phyloP scores from a whole-genome alignment of 2,329 filamentous ascomycete genomes.

The Chaetomium globosum region DNA sequence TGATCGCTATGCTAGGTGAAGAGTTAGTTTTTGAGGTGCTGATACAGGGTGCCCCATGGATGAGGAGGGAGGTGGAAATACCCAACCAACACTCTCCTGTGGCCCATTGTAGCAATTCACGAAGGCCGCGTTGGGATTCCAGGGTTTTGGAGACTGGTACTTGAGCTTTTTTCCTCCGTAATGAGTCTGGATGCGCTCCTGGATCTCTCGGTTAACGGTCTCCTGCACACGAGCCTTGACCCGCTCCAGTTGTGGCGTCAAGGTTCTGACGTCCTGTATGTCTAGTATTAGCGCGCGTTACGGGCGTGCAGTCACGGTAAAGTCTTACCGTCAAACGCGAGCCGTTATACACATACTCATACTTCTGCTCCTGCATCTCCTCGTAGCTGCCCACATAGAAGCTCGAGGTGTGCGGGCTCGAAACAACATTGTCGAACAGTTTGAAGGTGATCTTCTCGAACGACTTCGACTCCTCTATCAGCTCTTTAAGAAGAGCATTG shows the following conservation, averaged over 20 bases:
- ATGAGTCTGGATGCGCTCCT: conserved; percentile 65
- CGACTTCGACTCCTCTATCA: conserved; percentile 71
- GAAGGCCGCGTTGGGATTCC: conserved; percentile 87
- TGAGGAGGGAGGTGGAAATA: conserved; percentile 14
- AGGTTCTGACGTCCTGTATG: conserved; percentile 69
- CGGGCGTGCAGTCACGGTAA: conserved; percentile 13
- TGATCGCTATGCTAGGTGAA: conserved; percentile 72
- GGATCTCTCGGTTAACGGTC: conserved; percentile 78
- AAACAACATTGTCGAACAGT: conserved; percentile 83
- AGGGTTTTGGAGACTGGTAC: conserved; percentile 72
- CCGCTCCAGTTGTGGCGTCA: conserved; percentile 72
- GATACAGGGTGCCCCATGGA: not conserved
- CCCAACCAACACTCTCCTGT: conserved; percentile 79
- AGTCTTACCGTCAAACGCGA: conserved; percentile 62
- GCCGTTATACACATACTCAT: conserved; percentile 88
- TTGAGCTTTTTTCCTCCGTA: conserved; percentile 73
- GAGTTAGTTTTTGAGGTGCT: not conserved
- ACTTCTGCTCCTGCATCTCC: conserved; percentile 68
- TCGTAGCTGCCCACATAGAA: conserved; percentile 79
- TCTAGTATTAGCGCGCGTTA: conserved; percentile 6
- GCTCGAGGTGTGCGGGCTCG: conserved; percentile 79
- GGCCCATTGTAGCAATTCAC: conserved; percentile 91
- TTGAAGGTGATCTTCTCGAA: conserved; percentile 77
- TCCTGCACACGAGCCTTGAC: conserved; percentile 71
- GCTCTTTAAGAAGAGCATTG: conserved; percentile 71